Base-by-base conservation (phyloP, 768 basidiomycete genomes). In the Lepiota venenata region DNA sequence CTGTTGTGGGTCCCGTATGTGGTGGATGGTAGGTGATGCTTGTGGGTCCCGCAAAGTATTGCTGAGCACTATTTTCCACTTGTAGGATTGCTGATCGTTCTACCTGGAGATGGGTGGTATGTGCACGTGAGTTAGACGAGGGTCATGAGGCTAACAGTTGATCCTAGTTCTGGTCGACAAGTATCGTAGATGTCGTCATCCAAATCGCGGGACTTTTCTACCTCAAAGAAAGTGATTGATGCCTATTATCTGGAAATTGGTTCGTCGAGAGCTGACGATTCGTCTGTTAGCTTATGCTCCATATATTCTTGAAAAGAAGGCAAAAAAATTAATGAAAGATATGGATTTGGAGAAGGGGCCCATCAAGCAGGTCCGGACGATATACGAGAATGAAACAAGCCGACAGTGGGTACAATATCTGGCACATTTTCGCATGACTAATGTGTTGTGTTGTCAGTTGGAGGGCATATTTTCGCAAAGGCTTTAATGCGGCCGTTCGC, bases 61-160 rank as follows among this genome's bases (percentile, higher is more conserved):
- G 25, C 15, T 18, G 39, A 8, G n/a, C 60, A 59, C 72, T 1
- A 38, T 47, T 21, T 20, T 22, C 3, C 25, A 25, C 9, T 40
- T 44, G 14, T 51, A 77, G 76, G 75, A 79, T 90, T 22, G 80
- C 82, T 0, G 71, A 87, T 39, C 71, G 69, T 36, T 77, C 84
- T 0, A 83, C 83, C 0, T 89, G 87, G 87, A 71, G 84, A 64
- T 88, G 85, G 86, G 85, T 87, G 27, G 82, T 80, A 65, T 39
- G 80, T 73, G 4, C 36, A 11, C 42, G 29, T 29, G 11, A n/a
- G 15, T 29, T 18, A 14, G 5, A 6, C 22, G 20, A 18, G 2
- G n/a, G n/a, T 35, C 2, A 0, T 44, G 8, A n/a, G 15, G 7
- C 45, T 44, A 21, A 50, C 41, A 15, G 10, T 2, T 35, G 12